These are phyloP conservation scores for Falciphora oryzae DNA, from an alignment of 2,329 filamentous ascomycete species.

Conservation along the genomic window DNA sequence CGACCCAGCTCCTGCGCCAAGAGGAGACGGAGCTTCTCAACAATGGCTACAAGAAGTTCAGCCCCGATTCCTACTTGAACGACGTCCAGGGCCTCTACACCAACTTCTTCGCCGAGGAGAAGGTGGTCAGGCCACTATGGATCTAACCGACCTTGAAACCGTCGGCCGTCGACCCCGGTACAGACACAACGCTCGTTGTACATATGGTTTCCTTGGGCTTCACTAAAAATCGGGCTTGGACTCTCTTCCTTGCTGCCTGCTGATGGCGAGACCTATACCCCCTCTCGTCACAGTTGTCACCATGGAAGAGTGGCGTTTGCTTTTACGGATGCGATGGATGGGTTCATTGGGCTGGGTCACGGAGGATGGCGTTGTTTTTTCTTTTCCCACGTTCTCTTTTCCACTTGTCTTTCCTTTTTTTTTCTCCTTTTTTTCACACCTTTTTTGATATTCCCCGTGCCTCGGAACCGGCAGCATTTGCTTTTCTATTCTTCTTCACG, in stretches of 20 bases:
- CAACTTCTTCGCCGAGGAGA: slow-evolving; percentile 47
- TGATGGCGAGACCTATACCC: no score
- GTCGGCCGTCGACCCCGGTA: neutral
- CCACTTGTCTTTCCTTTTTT: slow-evolving; percentile 7
- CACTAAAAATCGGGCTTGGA: neutral
- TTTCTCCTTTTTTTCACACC: slow-evolving; percentile 3
- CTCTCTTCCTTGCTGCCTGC: neutral
- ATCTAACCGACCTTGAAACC: slow-evolving; percentile 31
- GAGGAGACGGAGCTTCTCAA: slow-evolving; percentile 65
- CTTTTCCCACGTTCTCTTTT: neutral
- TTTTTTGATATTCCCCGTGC: slow-evolving; percentile 11
- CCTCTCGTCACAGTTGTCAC: neutral
- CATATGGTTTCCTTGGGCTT: neutral
- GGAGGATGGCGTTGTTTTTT: slow-evolving; percentile 2
- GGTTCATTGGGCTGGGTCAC: neutral
- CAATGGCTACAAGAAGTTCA: slow-evolving; percentile 67
- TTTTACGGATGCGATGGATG: neutral
- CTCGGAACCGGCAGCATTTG: slow-evolving; percentile 9
- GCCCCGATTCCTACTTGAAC: slow-evolving; percentile 74
- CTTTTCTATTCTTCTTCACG: slow-evolving; percentile 4
- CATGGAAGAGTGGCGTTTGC: neutral
- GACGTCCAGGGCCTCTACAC: slow-evolving; percentile 69
- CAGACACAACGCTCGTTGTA: neutral
- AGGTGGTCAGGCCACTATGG: slow-evolving; percentile 35
- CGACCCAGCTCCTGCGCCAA: slow-evolving; percentile 53